Base-by-base conservation (phyloP, 2,329 filamentous ascomycete genomes). In the Botrytis tulipae region DNA sequence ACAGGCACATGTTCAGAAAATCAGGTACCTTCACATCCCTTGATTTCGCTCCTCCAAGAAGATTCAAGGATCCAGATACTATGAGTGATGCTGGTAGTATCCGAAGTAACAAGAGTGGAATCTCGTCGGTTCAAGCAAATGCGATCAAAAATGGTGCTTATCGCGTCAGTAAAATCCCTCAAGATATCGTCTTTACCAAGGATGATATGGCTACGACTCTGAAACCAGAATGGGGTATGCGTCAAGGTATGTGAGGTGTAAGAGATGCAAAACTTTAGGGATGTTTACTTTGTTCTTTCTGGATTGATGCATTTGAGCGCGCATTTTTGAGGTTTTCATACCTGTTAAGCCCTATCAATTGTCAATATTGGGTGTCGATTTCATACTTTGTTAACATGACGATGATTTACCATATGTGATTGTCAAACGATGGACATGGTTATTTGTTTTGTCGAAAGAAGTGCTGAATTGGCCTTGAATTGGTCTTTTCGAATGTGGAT, bases 1-100 rank as follows among this genome's bases (percentile, higher is more conserved):
- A 32, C 75, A 92, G 90, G 59, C 91, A 95, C 81, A 78, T 89
- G 79, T 86, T 96, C 69, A 90, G 92, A 80, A 95, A 94, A 80
- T 95, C 92, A 2, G 85, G 88, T 75, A 93, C 92, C 0, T 95
- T 95, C 80, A 95, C 92, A 5, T 89, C 84, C 1, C 88, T 96
- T 42, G 93, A 96, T 83, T 96, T 96, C 81, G 92, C 92, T 4
- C 91, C 93, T 42, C 92, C 92, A 46, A 90, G 90, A 78, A 91
- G 90, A 81, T 92, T 95, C 83, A 89, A 87, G 82, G 88, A 92
- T 75, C 81, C 82, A 42, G 80, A 90, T 74, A 84, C 79, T 57
- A 87, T 86, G 84, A 92, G 90, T 78, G 90, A 92, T 74, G 85
- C 90, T 0, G 90, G 90, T 73, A 91, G 89, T 79, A 90, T 92